phyloP scores from a whole-genome alignment of 306 rosid genomes.

The Mimosa pudica region DNA sequence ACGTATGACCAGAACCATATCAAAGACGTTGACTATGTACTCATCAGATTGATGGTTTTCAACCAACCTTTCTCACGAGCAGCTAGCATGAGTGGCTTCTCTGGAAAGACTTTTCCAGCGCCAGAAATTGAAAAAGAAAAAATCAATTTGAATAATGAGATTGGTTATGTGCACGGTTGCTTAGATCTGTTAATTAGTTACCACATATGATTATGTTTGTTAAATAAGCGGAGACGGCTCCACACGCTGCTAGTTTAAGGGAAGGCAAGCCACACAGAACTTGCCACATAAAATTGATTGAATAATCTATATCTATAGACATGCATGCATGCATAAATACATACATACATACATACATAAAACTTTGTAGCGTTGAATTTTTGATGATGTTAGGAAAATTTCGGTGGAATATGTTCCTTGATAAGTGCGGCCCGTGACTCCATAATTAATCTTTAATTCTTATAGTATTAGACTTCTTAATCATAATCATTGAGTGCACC shows the following conservation, averaged over 20 bases:
- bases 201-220: not conserved
- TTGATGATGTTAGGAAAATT: not conserved
- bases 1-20: not conserved
- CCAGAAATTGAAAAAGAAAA: not conserved
- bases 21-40: not conserved
- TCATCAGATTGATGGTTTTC: not conserved
- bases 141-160: not conserved
- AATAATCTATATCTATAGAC: no score
- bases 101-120: not conserved
- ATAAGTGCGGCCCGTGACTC: slow-evolving; percentile 39
- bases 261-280: not conserved
- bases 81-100: not conserved
- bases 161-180: not conserved
- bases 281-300: not conserved
- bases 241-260: not conserved
- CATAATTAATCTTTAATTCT: not conserved
- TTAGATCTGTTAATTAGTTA: not conserved
- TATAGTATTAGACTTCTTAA: not conserved
- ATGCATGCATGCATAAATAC: no score
- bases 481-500: not conserved
- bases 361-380: not conserved
- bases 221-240: not conserved
- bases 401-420: slow-evolving; percentile 22
- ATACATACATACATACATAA: not conserved
- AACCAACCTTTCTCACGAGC: not conserved